Evolutionary conservation across 1,139 yeast species (phyloP).

Genomic region (Yamadazyma trypodendri): DNA sequence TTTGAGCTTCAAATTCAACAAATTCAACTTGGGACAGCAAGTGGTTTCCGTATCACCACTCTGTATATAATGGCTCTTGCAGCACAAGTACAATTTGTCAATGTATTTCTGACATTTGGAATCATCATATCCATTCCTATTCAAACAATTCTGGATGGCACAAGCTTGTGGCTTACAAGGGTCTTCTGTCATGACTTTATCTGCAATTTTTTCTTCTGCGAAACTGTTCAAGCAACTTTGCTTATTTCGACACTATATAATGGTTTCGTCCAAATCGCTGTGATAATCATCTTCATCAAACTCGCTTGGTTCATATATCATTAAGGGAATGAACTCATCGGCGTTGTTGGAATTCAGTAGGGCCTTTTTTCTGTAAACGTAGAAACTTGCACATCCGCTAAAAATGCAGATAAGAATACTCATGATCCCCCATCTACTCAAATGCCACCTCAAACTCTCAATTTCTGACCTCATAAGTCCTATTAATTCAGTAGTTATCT

Average conservation of each 20-base stretch:
- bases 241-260: conserved; percentile 4
- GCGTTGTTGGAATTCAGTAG: conserved; percentile 23
- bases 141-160: conserved; percentile 65
- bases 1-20: conserved; percentile 55
- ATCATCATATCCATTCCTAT: conserved; percentile 55
- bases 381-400: conserved; percentile 43
- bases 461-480: conserved; percentile 84
- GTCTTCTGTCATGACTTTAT: conserved; percentile 21
- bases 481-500: conserved; percentile 78
- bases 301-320: conserved; percentile 50
- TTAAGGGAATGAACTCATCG: conserved; percentile 44
- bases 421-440: conserved; percentile 81
- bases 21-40: conserved; percentile 63
- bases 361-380: conserved; percentile 30
- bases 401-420: conserved; percentile 51
- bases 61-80: conserved; percentile 51
- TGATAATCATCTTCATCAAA: conserved; percentile 49
- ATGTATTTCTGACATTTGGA: conserved; percentile 59
- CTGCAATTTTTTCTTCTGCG: not conserved
- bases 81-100: conserved; percentile 61
- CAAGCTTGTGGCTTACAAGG: conserved; percentile 71
- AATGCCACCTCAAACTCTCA: conserved; percentile 89
- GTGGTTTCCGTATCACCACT: conserved; percentile 55
- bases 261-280: conserved; percentile 36
- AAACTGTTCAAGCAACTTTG: not conserved